phyloP scores from a whole-genome alignment of 768 basidiomycete species.

The Trametopsis cervina region DNA sequence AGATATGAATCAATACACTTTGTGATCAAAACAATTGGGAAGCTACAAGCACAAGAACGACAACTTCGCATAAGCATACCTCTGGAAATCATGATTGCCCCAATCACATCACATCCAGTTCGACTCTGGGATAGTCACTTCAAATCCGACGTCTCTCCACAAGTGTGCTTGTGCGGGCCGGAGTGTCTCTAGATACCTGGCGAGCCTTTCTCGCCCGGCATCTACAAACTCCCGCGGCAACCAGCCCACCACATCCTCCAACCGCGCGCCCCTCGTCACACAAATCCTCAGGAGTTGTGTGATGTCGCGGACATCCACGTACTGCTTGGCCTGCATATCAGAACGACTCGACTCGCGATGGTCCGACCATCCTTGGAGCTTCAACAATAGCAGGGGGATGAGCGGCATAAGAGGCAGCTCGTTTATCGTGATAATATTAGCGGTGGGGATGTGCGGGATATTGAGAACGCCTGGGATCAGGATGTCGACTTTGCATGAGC shows the following conservation, averaged over 20 bases:
- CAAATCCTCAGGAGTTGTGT: constrained; percentile 33
- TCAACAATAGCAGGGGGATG: constrained; percentile 24
- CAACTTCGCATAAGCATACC: too few species aligned
- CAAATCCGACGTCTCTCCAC: constrained; percentile 7
- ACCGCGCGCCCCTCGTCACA: not conserved
- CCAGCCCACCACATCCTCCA: constrained; percentile 1
- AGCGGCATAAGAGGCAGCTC: constrained; percentile 25
- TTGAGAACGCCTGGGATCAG: constrained; percentile 24
- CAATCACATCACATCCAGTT: too few species aligned
- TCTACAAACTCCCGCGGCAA: constrained; percentile 4
- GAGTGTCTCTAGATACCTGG: not conserved
- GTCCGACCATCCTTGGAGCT: constrained; percentile 28
- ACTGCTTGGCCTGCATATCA: constrained; percentile 31
- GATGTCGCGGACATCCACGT: constrained; percentile 36
- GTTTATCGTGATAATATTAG: constrained; percentile 10
- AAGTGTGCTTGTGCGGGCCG: not conserved
- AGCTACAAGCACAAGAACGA: too few species aligned
- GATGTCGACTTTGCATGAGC: constrained; percentile 27
- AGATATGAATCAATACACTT: too few species aligned
- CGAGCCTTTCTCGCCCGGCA: not conserved
- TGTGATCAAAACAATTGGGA: too few species aligned
- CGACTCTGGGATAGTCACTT: too few species aligned
- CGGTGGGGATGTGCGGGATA: constrained; percentile 19
- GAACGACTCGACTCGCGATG: constrained; percentile 24
- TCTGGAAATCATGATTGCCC: too few species aligned